Percentiles rank a stretch among this genome's conserved stretches.
Evolutionary conservation across 306 rosid genomes (phyloP).

Genomic region (Quercus ilex): DNA sequence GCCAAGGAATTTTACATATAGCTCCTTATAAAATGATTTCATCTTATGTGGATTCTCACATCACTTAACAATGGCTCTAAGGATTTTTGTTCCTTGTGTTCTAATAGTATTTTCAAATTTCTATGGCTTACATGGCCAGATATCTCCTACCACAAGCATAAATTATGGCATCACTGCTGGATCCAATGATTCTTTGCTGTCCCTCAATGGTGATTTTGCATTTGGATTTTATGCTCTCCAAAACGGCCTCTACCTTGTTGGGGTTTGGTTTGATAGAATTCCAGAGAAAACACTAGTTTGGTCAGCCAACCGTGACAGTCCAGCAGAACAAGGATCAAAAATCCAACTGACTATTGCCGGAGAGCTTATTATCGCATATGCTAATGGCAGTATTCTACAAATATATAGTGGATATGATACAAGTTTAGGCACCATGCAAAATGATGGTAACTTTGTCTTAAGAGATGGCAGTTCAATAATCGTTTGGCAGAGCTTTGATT

Average conservation of each 20-base stretch:
- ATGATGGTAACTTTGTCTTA: conserved; percentile 26
- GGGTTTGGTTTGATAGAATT: conserved; percentile 31
- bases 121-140: conserved; percentile 12
- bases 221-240: conserved; percentile 26
- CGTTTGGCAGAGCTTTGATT: conserved; percentile 22
- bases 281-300: conserved; percentile 30
- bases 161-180: conserved; percentile 28
- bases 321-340: conserved; percentile 9
- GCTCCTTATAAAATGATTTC: neutral
- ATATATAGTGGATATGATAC: neutral
- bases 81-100: neutral
- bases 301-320: conserved; percentile 10
- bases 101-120: neutral
- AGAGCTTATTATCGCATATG: neutral
- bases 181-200: conserved; percentile 27
- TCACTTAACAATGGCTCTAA: conserved; percentile 9
- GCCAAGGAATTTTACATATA: neutral
- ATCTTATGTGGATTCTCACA: conserved; percentile 13
- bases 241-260: conserved; percentile 10
- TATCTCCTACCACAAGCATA: neutral
- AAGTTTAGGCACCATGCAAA: conserved; percentile 9
- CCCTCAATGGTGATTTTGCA: conserved; percentile 24
- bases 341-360: conserved; percentile 20
- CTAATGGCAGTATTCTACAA: neutral
- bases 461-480: neutral